Percentiles rank a stretch among this genome's conserved stretches.
phyloP scores from a whole-genome alignment of 345 rosid genomes.

The Laguncularia racemosa region DNA sequence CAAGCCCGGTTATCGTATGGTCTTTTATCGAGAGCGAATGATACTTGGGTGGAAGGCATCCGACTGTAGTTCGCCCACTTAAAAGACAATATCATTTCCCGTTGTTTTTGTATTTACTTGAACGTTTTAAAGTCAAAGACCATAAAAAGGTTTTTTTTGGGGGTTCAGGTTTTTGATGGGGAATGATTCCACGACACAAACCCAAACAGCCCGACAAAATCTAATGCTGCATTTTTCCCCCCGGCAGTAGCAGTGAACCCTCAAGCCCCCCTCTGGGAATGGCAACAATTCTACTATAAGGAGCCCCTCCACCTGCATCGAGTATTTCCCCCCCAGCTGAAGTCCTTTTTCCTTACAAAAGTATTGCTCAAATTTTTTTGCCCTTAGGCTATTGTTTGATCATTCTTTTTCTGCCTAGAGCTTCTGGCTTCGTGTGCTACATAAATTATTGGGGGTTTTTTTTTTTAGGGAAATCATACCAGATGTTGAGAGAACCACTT shows the following conservation, averaged over 20 bases:
- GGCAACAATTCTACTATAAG: constrained; percentile 10
- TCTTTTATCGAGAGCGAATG: constrained; percentile 64
- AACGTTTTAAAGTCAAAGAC: background rate
- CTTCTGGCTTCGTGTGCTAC: background rate
- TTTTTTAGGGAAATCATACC: too few relatives aligned
- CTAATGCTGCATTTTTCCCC: constrained; percentile 38
- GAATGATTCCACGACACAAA: constrained; percentile 20
- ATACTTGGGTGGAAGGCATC: constrained; percentile 74
- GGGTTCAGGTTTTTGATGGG: constrained; percentile 36
- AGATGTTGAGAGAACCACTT: too few relatives aligned
- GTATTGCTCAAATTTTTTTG: constrained; percentile 20
- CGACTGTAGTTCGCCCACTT: constrained; percentile 39
- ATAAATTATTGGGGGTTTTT: background rate
- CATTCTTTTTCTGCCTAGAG: background rate
- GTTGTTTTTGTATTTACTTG: background rate
- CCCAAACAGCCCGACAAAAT: constrained; percentile 28
- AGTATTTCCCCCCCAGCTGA: constrained; percentile 12
- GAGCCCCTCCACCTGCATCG: constrained; percentile 18
- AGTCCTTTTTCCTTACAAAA: constrained; percentile 6
- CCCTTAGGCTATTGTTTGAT: constrained; percentile 27
- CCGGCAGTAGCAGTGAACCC: constrained; percentile 60
- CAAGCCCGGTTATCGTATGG: constrained; percentile 67
- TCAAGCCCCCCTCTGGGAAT: constrained; percentile 42
- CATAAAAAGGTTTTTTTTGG: too few relatives aligned
- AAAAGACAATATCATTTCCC: background rate